Base-by-base conservation (phyloP, 345 rosid genomes). In the Rhizophora apiculata region DNA sequence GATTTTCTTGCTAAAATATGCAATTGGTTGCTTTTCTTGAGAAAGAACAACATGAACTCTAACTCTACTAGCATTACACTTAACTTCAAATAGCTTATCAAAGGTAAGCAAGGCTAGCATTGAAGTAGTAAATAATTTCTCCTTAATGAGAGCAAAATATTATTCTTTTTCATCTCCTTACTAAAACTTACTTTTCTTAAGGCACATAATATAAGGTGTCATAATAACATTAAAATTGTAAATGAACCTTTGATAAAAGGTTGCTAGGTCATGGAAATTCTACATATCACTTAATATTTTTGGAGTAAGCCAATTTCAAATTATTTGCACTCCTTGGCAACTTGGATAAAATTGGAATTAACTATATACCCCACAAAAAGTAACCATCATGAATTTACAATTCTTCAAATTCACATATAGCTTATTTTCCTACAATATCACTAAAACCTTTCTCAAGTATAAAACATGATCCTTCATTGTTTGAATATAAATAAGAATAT, bases 1-100 rank as follows among this genome's bases (percentile, higher is more conserved):
- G 0, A 72, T 10, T 9, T 65, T 70, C 21, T 72, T 58, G 9
- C 59, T 77, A 8, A 77, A 77, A 27, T 20, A 63, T 0, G 65
- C 53, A 0, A 67, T 0, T 0, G 19, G 59, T 2, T 3, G 8
- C 1, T 53, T 55, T 11, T 71, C 75, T 20, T 71, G 18, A 0
- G 53, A 51, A 4, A 76, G 5, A 0, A 76, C 27, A 19, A 2
- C 68, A 0, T 46, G 20, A 21, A 70, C 46, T 15, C 53, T 30
- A 59, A 59, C 36, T 27, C 63, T 0, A 31, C n/a, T 59, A 0
- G 36, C 52, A 22, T 63, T 27, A 34, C 29, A 36, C 7, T 36
- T 18, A 4, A 63, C 66, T 21, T 63, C 3, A 37, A 63, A 63
- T 6, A 21, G 0, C 6, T 19, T 37, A 2, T 37, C 37, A 16